phyloP scores from a whole-genome alignment of 495 filamentous ascomycete species.

The Aspergillus cavernicola region DNA sequence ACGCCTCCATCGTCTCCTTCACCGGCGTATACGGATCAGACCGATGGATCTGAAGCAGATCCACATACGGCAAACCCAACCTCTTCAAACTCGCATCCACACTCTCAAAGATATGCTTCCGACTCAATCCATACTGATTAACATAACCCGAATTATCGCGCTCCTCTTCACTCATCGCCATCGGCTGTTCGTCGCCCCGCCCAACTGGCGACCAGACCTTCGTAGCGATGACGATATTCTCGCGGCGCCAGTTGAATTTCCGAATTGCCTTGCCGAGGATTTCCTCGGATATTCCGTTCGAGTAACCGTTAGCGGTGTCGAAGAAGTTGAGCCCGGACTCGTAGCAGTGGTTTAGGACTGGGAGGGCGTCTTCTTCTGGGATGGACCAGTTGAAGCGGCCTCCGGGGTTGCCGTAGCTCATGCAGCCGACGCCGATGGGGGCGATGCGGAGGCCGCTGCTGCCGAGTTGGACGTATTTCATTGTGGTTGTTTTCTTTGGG shows the following conservation, averaged over 20 bases:
- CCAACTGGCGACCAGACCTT: constrained; percentile 50
- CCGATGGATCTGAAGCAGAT: constrained; percentile 71
- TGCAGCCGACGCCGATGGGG: constrained; percentile 63
- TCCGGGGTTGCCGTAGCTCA: constrained; percentile 56
- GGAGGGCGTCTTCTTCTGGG: constrained; percentile 58
- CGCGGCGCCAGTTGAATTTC: constrained; percentile 55
- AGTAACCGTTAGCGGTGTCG: constrained; percentile 54
- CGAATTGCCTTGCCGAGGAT: constrained; percentile 43
- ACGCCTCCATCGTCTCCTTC: constrained; percentile 71
- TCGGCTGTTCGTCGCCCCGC: constrained; percentile 14
- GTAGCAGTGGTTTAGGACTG: constrained; percentile 67
- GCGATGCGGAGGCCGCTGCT: constrained; percentile 65
- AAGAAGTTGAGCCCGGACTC: constrained; percentile 59
- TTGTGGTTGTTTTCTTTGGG: too few species aligned
- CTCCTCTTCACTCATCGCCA: constrained; percentile 22
- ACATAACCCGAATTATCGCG: constrained; percentile 23
- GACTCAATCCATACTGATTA: constrained; percentile 52
- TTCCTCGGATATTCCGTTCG: constrained; percentile 28
- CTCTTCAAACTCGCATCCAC: constrained; percentile 65
- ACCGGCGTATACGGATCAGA: constrained; percentile 47
- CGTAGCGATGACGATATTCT: constrained; percentile 72
- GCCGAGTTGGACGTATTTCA: constrained; percentile 46
- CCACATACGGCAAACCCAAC: constrained; percentile 64
- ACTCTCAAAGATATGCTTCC: constrained; percentile 64
- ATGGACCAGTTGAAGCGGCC: constrained; percentile 56